Percentiles rank a stretch among this genome's conserved stretches.
Evolutionary conservation across 352 stramenopile species (phyloP).

Genomic region (Lagenidium sp.): DNA sequence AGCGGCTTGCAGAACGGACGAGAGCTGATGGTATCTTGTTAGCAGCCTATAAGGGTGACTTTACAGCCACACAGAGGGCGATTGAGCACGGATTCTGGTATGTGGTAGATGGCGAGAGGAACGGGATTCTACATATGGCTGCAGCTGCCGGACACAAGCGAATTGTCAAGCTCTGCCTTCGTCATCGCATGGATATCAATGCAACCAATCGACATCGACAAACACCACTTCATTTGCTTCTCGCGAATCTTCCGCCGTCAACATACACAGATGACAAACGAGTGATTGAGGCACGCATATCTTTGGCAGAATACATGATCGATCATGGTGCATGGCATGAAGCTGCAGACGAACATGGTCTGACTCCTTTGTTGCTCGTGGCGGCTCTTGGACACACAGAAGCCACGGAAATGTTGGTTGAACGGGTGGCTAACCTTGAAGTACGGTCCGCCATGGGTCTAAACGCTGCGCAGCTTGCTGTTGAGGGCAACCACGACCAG

Average conservation of each 20-base stretch:
- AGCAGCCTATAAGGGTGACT: conserved; percentile 63
- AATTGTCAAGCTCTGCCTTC: conserved; percentile 77
- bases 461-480: conserved; percentile 40
- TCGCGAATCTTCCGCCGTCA: conserved; percentile 36
- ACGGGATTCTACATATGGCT: conserved; percentile 64
- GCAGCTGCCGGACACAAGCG: conserved; percentile 61
- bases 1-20: conserved; percentile 19
- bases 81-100: conserved; percentile 42
- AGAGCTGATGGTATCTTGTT: conserved; percentile 56
- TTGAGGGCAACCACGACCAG: conserved; percentile 47
- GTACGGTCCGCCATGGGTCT: conserved; percentile 23
- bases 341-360: conserved; percentile 42
- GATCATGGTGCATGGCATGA: conserved; percentile 78
- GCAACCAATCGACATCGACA: conserved; percentile 38
- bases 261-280: conserved; percentile 5
- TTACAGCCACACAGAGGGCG: conserved; percentile 48
- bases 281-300: conserved; percentile 27
- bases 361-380: conserved; percentile 58
- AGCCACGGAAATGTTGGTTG: conserved; percentile 58
- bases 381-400: conserved; percentile 47
- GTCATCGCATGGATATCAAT: conserved; percentile 67
- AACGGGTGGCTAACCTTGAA: conserved; percentile 49
- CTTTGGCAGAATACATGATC: conserved; percentile 75
- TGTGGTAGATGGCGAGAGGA: conserved; percentile 42
- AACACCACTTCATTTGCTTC: conserved; percentile 62